phyloP scores from a whole-genome alignment of 2,329 filamentous ascomycete genomes.

The Fusarium palustre region DNA sequence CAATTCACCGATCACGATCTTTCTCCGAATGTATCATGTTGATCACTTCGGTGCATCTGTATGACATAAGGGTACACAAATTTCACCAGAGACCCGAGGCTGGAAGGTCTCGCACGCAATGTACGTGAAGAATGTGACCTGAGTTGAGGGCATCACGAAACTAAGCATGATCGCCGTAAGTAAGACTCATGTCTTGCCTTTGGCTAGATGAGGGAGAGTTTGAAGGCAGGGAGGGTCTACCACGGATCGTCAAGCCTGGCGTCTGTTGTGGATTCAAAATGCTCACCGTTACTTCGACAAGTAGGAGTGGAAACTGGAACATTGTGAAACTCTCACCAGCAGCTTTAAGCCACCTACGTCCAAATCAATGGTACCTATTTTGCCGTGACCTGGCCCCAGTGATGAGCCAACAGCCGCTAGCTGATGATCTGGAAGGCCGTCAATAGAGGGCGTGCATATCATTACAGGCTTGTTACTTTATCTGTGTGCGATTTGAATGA shows the following conservation, averaged over 20 bases:
- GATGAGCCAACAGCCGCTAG: neutral
- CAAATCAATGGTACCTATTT: neutral
- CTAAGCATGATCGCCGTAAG: neutral
- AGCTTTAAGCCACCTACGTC: neutral
- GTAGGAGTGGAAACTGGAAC: neutral
- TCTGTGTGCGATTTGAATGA: neutral
- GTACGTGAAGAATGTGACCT: neutral
- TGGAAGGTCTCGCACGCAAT: neutral
- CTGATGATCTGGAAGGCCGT: neutral
- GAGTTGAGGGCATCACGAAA: neutral
- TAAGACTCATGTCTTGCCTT: neutral
- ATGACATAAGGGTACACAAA: too few relatives aligned
- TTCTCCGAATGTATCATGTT: neutral
- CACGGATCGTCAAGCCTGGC: neutral
- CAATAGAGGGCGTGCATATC: neutral
- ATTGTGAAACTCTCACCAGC: neutral
- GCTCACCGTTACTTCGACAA: neutral
- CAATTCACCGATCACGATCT: neutral
- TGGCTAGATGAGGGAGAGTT: neutral
- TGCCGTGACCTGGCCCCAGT: neutral
- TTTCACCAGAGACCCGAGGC: neutral
- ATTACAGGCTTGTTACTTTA: neutral
- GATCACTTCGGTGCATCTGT: neutral
- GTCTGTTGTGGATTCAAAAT: neutral
- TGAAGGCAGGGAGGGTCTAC: neutral